These are phyloP conservation scores for Hanseniaspora valbyensis DNA, from an alignment of 805 yeast genomes.

Conservation along the genomic window DNA sequence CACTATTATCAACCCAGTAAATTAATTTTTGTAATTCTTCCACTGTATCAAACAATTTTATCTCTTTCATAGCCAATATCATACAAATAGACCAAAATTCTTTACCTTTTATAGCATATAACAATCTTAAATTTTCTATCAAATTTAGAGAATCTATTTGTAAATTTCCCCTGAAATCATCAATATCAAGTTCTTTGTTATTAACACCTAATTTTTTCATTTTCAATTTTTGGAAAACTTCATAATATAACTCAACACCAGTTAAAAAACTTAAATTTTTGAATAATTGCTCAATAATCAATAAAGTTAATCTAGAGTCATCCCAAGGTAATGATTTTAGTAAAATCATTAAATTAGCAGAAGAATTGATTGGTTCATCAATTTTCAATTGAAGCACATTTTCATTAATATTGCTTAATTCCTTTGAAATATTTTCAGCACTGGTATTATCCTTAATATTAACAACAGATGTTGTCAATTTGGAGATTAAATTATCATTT, in stretches of 20 bases:
- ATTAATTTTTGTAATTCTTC: conserved; percentile 4
- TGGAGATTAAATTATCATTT: not conserved
- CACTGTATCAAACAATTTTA: not conserved
- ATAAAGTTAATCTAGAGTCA: conserved; percentile 4
- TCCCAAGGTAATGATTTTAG: conserved; percentile 8
- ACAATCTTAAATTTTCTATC: conserved; percentile 6
- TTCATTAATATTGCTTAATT: not conserved
- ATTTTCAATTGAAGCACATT: not conserved
- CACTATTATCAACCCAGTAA: conserved; percentile 3
- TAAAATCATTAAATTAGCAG: conserved; percentile 2
- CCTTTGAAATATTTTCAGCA: not conserved
- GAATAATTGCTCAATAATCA: conserved; percentile 6
- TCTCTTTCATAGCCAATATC: conserved; percentile 5
- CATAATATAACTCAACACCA: not conserved
- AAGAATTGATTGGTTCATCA: not conserved
- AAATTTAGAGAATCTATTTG: conserved; percentile 5
- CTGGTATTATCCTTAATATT: conserved; percentile 7
- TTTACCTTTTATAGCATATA: not conserved
- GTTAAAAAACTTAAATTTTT: conserved; percentile 2
- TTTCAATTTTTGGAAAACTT: conserved; percentile 9
- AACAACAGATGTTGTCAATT: conserved; percentile 5
- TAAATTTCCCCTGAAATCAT: conserved; percentile 1
- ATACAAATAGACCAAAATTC: conserved; percentile 6
- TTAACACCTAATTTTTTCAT: conserved; percentile 7
- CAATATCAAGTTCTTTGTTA: conserved; percentile 1